Evolutionary conservation across 2,329 filamentous ascomycete genomes (phyloP).

Genomic region (Colletotrichum echinochloae): DNA sequence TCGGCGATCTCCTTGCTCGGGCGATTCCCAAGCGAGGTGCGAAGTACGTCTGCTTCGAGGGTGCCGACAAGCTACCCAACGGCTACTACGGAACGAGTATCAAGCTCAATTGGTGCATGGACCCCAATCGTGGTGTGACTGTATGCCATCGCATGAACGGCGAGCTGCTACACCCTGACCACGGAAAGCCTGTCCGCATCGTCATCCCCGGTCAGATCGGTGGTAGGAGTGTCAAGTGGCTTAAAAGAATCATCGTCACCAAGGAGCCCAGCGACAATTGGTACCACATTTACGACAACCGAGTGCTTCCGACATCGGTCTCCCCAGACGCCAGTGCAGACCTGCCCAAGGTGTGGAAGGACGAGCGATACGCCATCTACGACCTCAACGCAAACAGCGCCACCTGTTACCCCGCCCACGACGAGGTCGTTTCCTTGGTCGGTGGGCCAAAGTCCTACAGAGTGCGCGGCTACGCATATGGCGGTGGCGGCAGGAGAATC

Average conservation of each 20-base stretch:
- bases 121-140: constrained; percentile 85
- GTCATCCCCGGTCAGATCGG: constrained; percentile 94
- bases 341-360: constrained; percentile 82
- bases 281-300: constrained; percentile 96
- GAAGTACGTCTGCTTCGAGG: constrained; percentile 90
- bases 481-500: constrained; percentile 85
- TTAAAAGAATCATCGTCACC: constrained; percentile 84
- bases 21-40: constrained; percentile 78
- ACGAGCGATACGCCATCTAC: constrained; percentile 93
- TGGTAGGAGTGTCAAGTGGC: constrained; percentile 92
- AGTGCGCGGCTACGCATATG: constrained; percentile 86
- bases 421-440: constrained; percentile 71
- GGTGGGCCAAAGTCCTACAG: constrained; percentile 63
- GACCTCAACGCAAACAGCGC: constrained; percentile 91
- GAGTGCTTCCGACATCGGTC: constrained; percentile 88
- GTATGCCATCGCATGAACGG: constrained; percentile 94
- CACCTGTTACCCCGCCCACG: constrained; percentile 82
- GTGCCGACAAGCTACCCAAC: constrained; percentile 88
- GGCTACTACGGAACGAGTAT: constrained; percentile 90
- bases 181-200: constrained; percentile 84
- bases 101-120: constrained; percentile 89
- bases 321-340: constrained; percentile 83
- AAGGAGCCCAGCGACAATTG: constrained; percentile 87
- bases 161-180: constrained; percentile 81
- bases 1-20: constrained; percentile 76